Evolutionary conservation across 2,329 filamentous ascomycete species (phyloP), one percentile per base, ranked within the genome.

Genomic region (Sphaerulina vaccinii): DNA sequence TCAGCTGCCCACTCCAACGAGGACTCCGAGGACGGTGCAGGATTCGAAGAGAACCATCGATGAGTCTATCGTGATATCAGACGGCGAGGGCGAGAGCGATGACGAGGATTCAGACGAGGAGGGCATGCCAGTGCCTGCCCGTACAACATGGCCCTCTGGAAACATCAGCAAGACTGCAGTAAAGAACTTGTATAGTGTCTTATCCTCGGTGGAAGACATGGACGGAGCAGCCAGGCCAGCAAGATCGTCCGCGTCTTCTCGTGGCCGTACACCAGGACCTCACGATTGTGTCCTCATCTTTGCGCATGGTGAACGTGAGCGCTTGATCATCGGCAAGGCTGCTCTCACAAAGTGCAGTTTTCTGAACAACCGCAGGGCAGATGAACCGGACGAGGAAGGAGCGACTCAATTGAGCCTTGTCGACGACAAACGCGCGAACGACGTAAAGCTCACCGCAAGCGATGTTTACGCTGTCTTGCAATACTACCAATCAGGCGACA

Each of bases 401-500:
- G 36, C 39, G 32, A 23, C 52, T 15, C 24, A 49, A 15, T 43
- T 59, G 33, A 41, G 53, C 19, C 46, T 57, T 5, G 39, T 24
- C 9, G 38, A 18, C 24, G 48, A 56, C 44, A 5, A 38, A 9
- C 32, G 37, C 11, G 51, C 54, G 5, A 16, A 45, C 19, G 13
- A 35, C 3, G 29, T 27, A 5, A 39, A 37, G 1, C 39, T 59
- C 8, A 43, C 40, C 0, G 18, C 46, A 7, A 40, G 35, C 15
- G 49, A 59, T 3, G 32, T 59, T 11, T 10, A 8, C 3, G 13
- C 10, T 7, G 19, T 59, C 4, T 24, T 29, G 22, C 18, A 45
- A 13, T 59, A 47, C 42, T 44, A 55, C 22, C 40, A 24, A n/a
- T 32, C 38, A 15, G 43, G 46, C 16, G 49, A 57, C n/a, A 24